phyloP scores from a whole-genome alignment of 345 rosid genomes.

The Passiflora organensis region DNA sequence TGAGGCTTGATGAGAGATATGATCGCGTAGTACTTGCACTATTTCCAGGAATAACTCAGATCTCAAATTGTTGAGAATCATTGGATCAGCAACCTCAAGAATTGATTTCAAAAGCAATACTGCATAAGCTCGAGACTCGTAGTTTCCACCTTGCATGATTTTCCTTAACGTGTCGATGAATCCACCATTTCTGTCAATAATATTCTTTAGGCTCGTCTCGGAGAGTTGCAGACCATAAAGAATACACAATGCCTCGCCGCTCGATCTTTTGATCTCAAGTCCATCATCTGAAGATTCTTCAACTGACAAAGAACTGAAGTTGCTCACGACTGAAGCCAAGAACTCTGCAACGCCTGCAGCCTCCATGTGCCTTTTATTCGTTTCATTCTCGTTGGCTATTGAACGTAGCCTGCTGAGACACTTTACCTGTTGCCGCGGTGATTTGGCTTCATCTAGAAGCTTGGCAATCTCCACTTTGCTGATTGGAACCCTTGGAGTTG shows the following conservation, averaged over 20 bases:
- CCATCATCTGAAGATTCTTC: too few species aligned
- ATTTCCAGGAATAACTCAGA: constrained; percentile 34
- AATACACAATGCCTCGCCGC: constrained; percentile 59
- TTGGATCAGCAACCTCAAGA: constrained; percentile 44
- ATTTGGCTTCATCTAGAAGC: constrained; percentile 38
- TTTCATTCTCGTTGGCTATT: constrained; percentile 20
- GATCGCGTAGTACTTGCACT: constrained; percentile 34
- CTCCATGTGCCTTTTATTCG: constrained; percentile 67
- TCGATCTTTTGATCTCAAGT: too few species aligned
- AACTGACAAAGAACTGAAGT: too few species aligned
- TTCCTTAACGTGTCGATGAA: constrained; percentile 33
- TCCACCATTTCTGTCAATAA: constrained; percentile 37
- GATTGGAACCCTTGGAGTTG: constrained; percentile 38
- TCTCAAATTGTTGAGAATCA: constrained; percentile 24
- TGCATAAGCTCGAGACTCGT: constrained; percentile 41
- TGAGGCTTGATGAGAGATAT: constrained; percentile 42
- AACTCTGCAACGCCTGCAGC: constrained; percentile 68
- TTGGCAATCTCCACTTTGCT: constrained; percentile 29
- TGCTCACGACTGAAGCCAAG: constrained; percentile 36
- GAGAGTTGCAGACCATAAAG: constrained; percentile 59
- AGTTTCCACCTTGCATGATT: constrained; percentile 27
- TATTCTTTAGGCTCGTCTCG: constrained; percentile 51
- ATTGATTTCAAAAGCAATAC: constrained; percentile 31
- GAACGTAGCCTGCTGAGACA: constrained; percentile 37
- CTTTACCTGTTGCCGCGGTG: constrained; percentile 23